Conservation (phyloP, 2,329 filamentous ascomycete genomes). For the Tolypocladium tundrense region DNA sequence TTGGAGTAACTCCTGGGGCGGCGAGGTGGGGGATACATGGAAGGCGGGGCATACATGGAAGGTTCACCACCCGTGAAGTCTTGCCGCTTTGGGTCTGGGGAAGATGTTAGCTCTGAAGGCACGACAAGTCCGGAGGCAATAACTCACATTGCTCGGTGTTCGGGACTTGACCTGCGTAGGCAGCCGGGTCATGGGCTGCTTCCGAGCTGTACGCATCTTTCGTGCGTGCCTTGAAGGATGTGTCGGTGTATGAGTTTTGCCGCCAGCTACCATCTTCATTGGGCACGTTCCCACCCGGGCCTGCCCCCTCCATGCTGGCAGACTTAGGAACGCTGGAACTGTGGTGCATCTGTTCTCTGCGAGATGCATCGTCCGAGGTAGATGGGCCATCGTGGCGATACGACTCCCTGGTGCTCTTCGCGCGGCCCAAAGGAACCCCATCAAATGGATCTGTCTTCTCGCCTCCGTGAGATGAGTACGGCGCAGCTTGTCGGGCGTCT, state of each 20-base stretch:
- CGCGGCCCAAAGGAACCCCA: constrained; percentile 30
- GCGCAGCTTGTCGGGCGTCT: constrained; percentile 45
- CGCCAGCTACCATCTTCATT: neutral
- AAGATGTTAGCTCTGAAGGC: neutral
- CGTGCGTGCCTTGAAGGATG: neutral
- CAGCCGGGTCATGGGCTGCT: neutral
- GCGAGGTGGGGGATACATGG: too few relatives aligned
- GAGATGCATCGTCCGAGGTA: constrained; percentile 11
- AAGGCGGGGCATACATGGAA: constrained; percentile 31
- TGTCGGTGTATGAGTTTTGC: neutral
- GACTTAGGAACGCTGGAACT: constrained; percentile 21
- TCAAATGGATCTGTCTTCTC: constrained; percentile 51
- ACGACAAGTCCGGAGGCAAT: too few relatives aligned
- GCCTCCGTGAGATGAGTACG: constrained; percentile 44
- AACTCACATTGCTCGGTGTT: neutral
- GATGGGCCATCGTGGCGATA: constrained; percentile 15
- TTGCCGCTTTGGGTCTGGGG: neutral
- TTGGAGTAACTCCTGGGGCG: too few relatives aligned
- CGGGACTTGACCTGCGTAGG: neutral
- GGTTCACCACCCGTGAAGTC: constrained; percentile 16
- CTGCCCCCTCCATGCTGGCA: constrained; percentile 1
- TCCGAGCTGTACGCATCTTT: neutral
- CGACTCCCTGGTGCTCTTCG: constrained; percentile 33
- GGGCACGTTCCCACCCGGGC: neutral
- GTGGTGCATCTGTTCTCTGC: constrained; percentile 14